Evolutionary conservation across 306 rosid species (phyloP), one percentile per base, ranked within the genome.

Genomic region (Phaseolus lunatus): DNA sequence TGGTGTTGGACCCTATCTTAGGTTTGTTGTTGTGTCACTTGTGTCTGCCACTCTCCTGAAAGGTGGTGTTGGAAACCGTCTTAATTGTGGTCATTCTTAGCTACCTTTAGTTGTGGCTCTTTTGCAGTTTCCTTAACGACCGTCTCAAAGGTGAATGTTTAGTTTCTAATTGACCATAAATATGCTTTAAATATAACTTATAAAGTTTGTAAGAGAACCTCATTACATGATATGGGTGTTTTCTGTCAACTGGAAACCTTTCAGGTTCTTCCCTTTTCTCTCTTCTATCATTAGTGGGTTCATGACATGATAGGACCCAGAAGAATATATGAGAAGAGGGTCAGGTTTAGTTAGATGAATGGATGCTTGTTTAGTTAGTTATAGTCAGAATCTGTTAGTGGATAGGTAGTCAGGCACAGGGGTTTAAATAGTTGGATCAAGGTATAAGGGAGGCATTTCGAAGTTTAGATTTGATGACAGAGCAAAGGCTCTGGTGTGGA

Each of bases 161-260:
- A 43, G 48, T 43, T 11, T 12, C 48, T 2, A 4, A 11, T 10
- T 43, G 15, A 11, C 11, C 44, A 39, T 9, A 39, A 9, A 1
- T 39, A 39, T 2, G 44, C 3, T 9, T 39, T 39, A 39, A 39
- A 39, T 39, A 39, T 7, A 39, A 9, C 12, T 43, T 43, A 12
- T 43, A 43, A 43, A 11, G 48, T 11, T 43, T 43, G 14, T 43
- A 12, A 43, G 48, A 11, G 15, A 43, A 43, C 1, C 35, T 48
- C 39, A 24, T 20, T 19, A 59, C 67, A 9, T 33, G 47, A 35
- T 29, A 16, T 61, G 69, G 23, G 22, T 33, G n/a, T 54, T 62
- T 33, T 82, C 16, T 53, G 24, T 66, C 31, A 65, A 78, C 41
- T 66, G 39, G 41, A 72, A 73, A 72, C 50, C 58, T 72, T 72